A percentile compares a stretch with the other conserved stretches of the same genome.
These are phyloP conservation scores for Irpex sp. DNA, from an alignment of 1,284 basidiomycete genomes.

Conservation along the genomic window DNA sequence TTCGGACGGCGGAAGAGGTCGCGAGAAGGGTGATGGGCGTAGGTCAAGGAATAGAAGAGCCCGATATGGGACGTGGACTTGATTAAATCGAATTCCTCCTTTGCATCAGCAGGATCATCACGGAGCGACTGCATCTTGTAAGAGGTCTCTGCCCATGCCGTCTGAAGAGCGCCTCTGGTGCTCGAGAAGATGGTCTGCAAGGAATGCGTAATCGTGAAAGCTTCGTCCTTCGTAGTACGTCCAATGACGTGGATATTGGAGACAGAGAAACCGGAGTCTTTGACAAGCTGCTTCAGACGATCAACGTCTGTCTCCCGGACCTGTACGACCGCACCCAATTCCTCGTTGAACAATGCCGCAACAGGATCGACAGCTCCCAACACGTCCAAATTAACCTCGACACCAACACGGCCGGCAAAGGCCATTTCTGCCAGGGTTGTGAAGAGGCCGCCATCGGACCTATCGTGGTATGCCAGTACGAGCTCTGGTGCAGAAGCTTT, in stretches of 20 bases:
- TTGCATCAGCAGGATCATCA: constrained; percentile 78
- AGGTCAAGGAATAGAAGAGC: constrained; percentile 78
- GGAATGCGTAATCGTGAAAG: constrained; percentile 57
- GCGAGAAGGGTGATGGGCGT: constrained; percentile 41
- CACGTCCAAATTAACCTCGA: constrained; percentile 64
- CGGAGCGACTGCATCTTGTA: constrained; percentile 89
- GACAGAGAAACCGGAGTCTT: constrained; percentile 69
- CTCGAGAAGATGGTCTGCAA: constrained; percentile 58
- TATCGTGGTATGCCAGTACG: constrained; percentile 95
- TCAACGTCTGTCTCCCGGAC: constrained; percentile 63
- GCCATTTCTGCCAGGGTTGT: constrained; percentile 94
- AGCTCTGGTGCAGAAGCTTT: constrained; percentile 57
- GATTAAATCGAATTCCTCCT: constrained; percentile 85
- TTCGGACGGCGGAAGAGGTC: constrained; percentile 61
- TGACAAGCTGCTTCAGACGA: constrained; percentile 61
- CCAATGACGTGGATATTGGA: constrained; percentile 77
- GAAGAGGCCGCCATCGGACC: constrained; percentile 95
- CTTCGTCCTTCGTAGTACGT: constrained; percentile 56
- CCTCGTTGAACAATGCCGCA: constrained; percentile 90
- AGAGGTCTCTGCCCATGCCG: constrained; percentile 92
- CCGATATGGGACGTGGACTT: constrained; percentile 59
- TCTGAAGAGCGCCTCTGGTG: constrained; percentile 74
- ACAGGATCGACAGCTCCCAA: constrained; percentile 53
- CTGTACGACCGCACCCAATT: constrained; percentile 93
- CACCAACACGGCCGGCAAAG: constrained; percentile 87